Conservation (phyloP, 176 grass and related monocot species). For the Eleusine indica region DNA sequence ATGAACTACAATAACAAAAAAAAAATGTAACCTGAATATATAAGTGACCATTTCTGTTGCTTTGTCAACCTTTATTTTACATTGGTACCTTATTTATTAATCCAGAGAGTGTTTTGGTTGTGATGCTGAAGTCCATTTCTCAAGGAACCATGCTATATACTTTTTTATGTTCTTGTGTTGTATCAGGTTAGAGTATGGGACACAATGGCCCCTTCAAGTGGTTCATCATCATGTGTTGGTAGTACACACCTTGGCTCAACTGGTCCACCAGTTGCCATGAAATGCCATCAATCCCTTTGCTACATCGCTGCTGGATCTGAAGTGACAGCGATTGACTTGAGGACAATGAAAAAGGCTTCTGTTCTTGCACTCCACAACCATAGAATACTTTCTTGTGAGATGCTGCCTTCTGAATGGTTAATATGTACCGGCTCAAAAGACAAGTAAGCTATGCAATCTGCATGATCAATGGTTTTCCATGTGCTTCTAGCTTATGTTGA, state of each 20-base stretch:
- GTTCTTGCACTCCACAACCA: constrained; percentile 47
- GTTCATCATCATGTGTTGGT: constrained; percentile 80
- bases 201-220: constrained; percentile 54
- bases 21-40: not conserved
- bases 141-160: not conserved
- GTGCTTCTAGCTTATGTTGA: constrained; percentile 2
- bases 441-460: constrained; percentile 59
- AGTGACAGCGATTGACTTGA: constrained; percentile 72
- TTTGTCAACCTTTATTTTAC: not conserved
- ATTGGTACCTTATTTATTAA: not conserved
- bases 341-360: constrained; percentile 86
- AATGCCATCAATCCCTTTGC: constrained; percentile 70
- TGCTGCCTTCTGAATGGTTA: constrained; percentile 81
- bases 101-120: constrained; percentile 11
- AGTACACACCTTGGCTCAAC: constrained; percentile 51
- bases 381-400: constrained; percentile 76
- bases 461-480: constrained; percentile 3
- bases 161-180: constrained; percentile 33
- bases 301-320: constrained; percentile 66
- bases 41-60: not conserved
- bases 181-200: constrained; percentile 91
- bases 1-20: not conserved
- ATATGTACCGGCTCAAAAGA: constrained; percentile 70
- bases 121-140: constrained; percentile 8
- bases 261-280: constrained; percentile 58